phyloP scores from a whole-genome alignment of 2,329 filamentous ascomycete species.

The Fusarium ambrosium region DNA sequence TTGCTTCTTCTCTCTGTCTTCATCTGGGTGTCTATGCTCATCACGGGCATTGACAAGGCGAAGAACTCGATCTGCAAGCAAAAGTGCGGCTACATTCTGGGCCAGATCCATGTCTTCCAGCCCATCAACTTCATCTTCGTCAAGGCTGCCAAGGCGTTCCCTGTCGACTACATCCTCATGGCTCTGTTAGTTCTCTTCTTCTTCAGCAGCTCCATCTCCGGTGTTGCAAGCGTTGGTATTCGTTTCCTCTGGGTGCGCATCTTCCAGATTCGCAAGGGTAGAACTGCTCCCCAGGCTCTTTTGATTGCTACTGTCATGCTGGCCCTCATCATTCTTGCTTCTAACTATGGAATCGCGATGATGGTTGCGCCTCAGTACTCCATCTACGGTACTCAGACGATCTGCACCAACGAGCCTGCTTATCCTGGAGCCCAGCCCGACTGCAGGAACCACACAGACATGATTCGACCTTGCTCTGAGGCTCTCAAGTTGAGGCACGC shows the following conservation, averaged over 20 bases:
- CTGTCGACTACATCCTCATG: slow-evolving; percentile 92
- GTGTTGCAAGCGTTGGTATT: slow-evolving; percentile 89
- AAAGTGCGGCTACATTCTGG: slow-evolving; percentile 92
- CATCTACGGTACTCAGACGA: slow-evolving; percentile 93
- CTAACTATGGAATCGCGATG: slow-evolving; percentile 94
- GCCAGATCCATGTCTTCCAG: slow-evolving; percentile 90
- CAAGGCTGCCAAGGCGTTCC: slow-evolving; percentile 85
- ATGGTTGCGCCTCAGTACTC: slow-evolving; percentile 96
- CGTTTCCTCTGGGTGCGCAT: slow-evolving; percentile 96
- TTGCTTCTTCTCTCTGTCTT: slow-evolving; percentile 81
- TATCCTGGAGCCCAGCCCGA: slow-evolving; percentile 77
- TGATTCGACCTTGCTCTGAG: slow-evolving; percentile 88
- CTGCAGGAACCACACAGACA: slow-evolving; percentile 77
- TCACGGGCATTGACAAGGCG: slow-evolving; percentile 96
- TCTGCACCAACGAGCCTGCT: slow-evolving; percentile 80
- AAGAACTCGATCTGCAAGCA: slow-evolving; percentile 94
- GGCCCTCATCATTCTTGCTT: slow-evolving; percentile 87
- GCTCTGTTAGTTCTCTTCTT: slow-evolving; percentile 86
- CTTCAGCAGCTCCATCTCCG: slow-evolving; percentile 89
- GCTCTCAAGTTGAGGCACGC: slow-evolving; percentile 77
- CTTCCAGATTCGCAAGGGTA: slow-evolving; percentile 90
- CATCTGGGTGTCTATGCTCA: slow-evolving; percentile 91
- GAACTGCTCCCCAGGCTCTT: slow-evolving; percentile 91
- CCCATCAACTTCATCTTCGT: slow-evolving; percentile 89
- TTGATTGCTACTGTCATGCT: slow-evolving; percentile 92